Evolutionary conservation across 257 asterid species (phyloP).

Genomic region (Solanum chmielewskii): DNA sequence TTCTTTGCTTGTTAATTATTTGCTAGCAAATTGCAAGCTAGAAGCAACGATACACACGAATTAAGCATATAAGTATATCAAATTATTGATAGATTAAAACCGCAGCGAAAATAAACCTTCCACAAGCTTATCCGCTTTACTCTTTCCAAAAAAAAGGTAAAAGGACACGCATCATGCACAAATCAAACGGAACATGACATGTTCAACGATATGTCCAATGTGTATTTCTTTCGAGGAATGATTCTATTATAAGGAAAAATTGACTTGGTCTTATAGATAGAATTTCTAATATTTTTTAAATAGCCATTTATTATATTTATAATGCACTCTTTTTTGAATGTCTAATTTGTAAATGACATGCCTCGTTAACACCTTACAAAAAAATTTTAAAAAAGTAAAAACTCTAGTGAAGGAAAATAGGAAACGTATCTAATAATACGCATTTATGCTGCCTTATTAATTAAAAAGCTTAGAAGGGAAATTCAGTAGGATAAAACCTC

Average conservation of each 20-base stretch:
- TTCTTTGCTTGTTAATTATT: not conserved
- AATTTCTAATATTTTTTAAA: no score
- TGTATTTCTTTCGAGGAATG: fast-evolving
- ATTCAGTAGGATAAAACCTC: fast-evolving
- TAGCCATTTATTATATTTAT: not conserved
- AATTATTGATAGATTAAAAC: not conserved
- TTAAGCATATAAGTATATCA: not conserved
- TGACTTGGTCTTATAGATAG: not conserved
- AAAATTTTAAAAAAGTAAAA: no score
- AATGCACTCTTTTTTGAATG: fast-evolving
- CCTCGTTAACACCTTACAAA: not conserved
- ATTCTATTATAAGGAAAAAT: no score
- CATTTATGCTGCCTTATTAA: not conserved
- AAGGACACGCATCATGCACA: not conserved
- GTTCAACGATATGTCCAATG: not conserved
- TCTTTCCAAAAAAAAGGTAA: not conserved
- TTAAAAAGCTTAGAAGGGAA: not conserved
- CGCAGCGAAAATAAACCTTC: not conserved
- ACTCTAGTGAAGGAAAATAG: not conserved
- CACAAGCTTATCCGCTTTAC: not conserved
- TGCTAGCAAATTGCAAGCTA: not conserved
- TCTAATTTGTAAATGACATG: not conserved
- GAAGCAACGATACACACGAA: not conserved
- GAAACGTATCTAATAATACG: no score
- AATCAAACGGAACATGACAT: not conserved